phyloP scores from a whole-genome alignment of 768 basidiomycete species.

The Amanita pseudoporphyria region DNA sequence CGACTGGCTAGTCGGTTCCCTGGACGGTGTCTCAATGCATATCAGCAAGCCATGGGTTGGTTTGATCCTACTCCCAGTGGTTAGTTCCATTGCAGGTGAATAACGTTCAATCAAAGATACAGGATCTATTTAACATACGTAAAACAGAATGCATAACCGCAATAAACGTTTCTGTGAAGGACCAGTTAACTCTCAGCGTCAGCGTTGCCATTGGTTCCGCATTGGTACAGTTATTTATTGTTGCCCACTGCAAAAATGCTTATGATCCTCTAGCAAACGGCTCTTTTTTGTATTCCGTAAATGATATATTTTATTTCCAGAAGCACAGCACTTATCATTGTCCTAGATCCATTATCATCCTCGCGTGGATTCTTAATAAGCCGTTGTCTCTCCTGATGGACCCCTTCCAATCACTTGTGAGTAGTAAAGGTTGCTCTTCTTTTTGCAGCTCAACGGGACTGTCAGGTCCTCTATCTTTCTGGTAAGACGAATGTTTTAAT shows the following conservation, averaged over 20 bases:
- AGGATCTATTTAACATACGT: background rate
- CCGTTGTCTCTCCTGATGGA: conserved; percentile 79
- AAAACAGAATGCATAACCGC: conserved; percentile 77
- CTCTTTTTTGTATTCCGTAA: conserved; percentile 38
- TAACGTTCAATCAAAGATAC: background rate
- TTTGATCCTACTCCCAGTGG: conserved; percentile 79
- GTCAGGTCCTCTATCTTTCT: conserved; percentile 36
- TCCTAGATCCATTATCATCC: conserved; percentile 58
- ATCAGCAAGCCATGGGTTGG: conserved; percentile 87
- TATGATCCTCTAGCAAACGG: conserved; percentile 43
- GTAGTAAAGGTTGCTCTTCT: conserved; percentile 15
- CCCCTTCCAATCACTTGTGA: conserved; percentile 64
- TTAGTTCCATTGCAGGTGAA: conserved; percentile 69
- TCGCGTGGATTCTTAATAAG: conserved; percentile 77
- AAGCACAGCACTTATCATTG: background rate
- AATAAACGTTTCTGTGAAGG: conserved; percentile 80
- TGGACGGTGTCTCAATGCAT: conserved; percentile 62
- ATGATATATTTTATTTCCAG: conserved; percentile 7
- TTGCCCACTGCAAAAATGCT: background rate
- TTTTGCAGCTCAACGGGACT: background rate
- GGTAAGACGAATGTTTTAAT: conserved; percentile 19
- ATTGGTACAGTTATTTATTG: conserved; percentile 36
- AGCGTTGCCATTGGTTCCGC: conserved; percentile 78
- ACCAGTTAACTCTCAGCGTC: conserved; percentile 74
- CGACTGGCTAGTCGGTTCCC: conserved; percentile 69